Base-by-base conservation (phyloP, 768 basidiomycete species). In the Amanita brunnescens region DNA sequence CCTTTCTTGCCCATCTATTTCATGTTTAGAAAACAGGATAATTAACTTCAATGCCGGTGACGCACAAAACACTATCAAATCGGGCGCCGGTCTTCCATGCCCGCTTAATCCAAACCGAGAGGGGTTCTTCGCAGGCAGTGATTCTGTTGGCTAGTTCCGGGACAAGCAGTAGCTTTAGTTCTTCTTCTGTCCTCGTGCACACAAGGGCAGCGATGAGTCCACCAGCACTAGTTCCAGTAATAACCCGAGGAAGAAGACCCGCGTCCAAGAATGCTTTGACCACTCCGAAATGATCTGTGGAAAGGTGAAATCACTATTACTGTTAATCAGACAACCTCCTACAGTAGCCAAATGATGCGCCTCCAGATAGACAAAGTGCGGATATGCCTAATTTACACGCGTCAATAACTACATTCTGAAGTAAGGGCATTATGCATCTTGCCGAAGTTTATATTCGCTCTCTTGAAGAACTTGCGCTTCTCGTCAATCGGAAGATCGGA, bases 311-410 rank as follows among this genome's bases (percentile, higher is more conserved):
- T 35, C 48, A 12, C 18, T 12, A 29, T 41, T 49, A 38, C 24
- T 44, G 21, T 40, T 2, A 39, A 18, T 38, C 5, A 35, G 7
- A 49, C 26, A 29, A 23, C 37, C n/a, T 59, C 81, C 61, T 66
- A 85, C 91, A 97, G 63, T 95, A 96, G 7, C 92, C 93, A 62
- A 97, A 95, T 1, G 86, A 84, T 6, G 90, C 96, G 5, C 96
- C 95, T 13, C 96, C 96, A n/a, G 89, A 92, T 9, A 99, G 76
- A 65, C 95, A 98, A 4, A 99, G 70, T 0, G 96, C 95, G 35
- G 89, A 87, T 3, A 87, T 81, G 20, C 76, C 76, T 75, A 43
- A 29, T 40, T 13, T 20, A 39, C 38, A 47, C n/a, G 13, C 10
- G 18, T 33, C 52, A 49, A 48, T 43, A 8, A 13, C 35, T 8